Evolutionary conservation across 192 early-diverging fungal genomes (phyloP).

Genomic region (Bifiguratus adelaidae): DNA sequence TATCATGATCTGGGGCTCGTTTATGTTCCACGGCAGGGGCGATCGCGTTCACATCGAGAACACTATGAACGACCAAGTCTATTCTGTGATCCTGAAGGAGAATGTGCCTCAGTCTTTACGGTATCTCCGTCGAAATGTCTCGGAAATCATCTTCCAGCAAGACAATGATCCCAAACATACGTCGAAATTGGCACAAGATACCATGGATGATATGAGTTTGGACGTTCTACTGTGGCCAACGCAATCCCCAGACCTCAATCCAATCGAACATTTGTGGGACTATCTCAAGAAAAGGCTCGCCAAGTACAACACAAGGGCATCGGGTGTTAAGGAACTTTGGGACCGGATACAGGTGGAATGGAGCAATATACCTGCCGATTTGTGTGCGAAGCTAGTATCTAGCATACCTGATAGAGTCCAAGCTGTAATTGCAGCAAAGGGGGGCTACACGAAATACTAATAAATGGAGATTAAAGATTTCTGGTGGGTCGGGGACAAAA

Average conservation of each 20-base stretch:
- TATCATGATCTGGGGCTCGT: conserved; percentile 9
- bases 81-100: neutral
- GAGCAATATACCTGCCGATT: neutral
- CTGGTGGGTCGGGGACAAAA: too few relatives aligned
- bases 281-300: neutral
- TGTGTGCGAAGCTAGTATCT: neutral
- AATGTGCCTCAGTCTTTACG: neutral
- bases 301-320: neutral
- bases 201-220: conserved; percentile 1
- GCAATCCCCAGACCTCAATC: neutral
- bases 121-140: neutral
- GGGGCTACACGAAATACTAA: neutral
- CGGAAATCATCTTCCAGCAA: conserved; percentile 13
- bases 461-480: too few relatives aligned
- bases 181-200: conserved; percentile 6
- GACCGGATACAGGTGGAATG: neutral
- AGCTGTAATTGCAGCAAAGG: neutral
- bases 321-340: conserved; percentile 4
- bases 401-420: neutral
- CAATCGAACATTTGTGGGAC: neutral
- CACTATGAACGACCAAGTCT: conserved; percentile 5
- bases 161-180: conserved; percentile 27
- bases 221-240: neutral
- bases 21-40: conserved; percentile 8
- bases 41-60: neutral